Evolutionary conservation across 257 asterid species (phyloP), one percentile per base, ranked within the genome.

Genomic region (Paraleonurus japonicus): DNA sequence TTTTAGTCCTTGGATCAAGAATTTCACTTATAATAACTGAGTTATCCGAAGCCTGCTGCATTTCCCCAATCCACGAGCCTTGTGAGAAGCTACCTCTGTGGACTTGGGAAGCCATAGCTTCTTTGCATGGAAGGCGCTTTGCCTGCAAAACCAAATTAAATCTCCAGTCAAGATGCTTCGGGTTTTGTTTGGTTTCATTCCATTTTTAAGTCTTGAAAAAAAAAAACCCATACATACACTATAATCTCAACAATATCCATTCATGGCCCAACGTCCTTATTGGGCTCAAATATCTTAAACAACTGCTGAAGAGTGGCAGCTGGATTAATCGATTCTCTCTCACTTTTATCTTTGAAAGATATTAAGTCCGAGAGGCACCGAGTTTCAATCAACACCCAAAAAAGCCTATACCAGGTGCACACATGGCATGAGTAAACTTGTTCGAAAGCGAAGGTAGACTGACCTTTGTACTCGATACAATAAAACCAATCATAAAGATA

Each of bases 11-110:
- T 16, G 97, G 97, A 78, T 91, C 97, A 47, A 91, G 88, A 79
- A 91, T 91, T 87, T 91, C 97, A 74, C 97, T 91, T 75, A 91
- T 91, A 76, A 91, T 91, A 74, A 91, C 97, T 17, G 97, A 89
- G 54, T 89, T 83, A 71, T 85, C 90, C 0, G 97, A 91, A 75
- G 97, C 97, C 87, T 89, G 93, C 82, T 91, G 97, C 97, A 91
- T 91, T 81, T 91, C 97, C 65, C 96, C 97, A 20, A 89, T 91
- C 97, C 97, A 91, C 23, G 97, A 89, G 71, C 97, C 96, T 73
- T 86, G 97, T 1, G 91, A 87, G 83, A 87, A 81, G 85, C 90
- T 84, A 80, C 85, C 83, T 76, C 95, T 76, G 48, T 87, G 86
- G 76, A 68, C 78, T 70, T 79, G 87, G 63, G 90, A 79, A 78